phyloP scores from a whole-genome alignment of 192 early-diverging fungal genomes.

The Backusella australiensis region DNA sequence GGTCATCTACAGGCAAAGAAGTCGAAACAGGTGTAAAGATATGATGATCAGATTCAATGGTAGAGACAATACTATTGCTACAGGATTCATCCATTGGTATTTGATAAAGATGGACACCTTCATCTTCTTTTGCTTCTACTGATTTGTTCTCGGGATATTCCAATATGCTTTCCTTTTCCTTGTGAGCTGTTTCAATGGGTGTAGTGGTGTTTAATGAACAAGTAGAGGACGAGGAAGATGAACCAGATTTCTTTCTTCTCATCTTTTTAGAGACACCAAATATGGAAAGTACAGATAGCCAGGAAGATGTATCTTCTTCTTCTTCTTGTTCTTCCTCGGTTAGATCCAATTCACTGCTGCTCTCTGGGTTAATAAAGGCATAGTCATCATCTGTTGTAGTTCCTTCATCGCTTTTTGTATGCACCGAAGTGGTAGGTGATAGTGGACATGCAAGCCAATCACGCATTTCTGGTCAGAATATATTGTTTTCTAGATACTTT shows the following conservation, averaged over 20 bases:
- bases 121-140: not conserved
- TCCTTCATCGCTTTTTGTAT: not conserved
- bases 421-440: not conserved
- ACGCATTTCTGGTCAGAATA: not conserved
- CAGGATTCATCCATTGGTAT: not conserved
- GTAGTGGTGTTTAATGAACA: not conserved
- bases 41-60: conserved; percentile 1
- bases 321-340: conserved; percentile 4
- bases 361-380: not conserved
- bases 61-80: not conserved
- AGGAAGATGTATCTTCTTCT: not conserved
- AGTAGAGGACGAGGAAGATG: not conserved
- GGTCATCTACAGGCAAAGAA: not conserved
- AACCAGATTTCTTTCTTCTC: not conserved
- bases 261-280: not conserved
- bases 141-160: not conserved
- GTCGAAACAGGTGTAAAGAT: not conserved
- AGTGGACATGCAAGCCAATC: conserved; percentile 18
- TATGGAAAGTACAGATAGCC: not conserved
- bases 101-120: not conserved
- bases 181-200: not conserved
- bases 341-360: not conserved
- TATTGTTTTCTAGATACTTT: not conserved
- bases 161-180: not conserved
- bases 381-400: not conserved